Evolutionary conservation across 352 stramenopile species (phyloP).

Genomic region (Pseudoperonospora humuli): DNA sequence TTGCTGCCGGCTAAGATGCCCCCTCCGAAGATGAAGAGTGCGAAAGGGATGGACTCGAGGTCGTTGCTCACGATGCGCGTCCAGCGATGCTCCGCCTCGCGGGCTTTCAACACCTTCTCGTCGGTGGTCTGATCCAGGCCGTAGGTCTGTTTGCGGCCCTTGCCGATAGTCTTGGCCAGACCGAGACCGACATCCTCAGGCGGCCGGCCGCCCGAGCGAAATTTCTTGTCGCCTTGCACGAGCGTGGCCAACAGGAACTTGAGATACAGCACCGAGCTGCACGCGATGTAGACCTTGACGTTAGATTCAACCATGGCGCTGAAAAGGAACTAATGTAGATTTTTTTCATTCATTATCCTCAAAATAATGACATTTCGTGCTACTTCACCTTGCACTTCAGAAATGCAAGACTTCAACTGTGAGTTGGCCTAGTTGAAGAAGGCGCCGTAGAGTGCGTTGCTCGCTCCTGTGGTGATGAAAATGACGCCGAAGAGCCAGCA

Average conservation of each 20-base stretch:
- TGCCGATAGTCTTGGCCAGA: constrained; percentile 21
- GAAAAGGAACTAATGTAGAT: too few relatives aligned
- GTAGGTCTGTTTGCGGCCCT: constrained; percentile 15
- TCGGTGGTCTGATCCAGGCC: constrained; percentile 26
- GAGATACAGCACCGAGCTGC: constrained; percentile 49
- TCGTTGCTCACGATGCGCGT: constrained; percentile 48
- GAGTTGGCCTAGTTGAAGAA: too few relatives aligned
- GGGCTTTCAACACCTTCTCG: constrained; percentile 27
- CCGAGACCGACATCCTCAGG: constrained; percentile 39
- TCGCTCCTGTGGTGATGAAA: not conserved
- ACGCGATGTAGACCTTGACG: constrained; percentile 53
- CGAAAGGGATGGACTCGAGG: constrained; percentile 49
- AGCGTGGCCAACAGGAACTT: constrained; percentile 50
- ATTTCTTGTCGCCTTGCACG: constrained; percentile 47
- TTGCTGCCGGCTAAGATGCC: constrained; percentile 32
- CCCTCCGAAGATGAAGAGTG: constrained; percentile 36
- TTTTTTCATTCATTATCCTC: too few relatives aligned
- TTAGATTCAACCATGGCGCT: not conserved
- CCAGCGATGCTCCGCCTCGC: constrained; percentile 35
- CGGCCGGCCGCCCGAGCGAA: constrained; percentile 35
- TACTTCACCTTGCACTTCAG: too few relatives aligned
- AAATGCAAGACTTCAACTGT: too few relatives aligned
- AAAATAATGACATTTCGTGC: too few relatives aligned
- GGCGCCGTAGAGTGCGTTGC: constrained; percentile 1
- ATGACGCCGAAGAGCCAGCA: constrained; percentile 36